Evolutionary conservation across 805 yeast species (phyloP).

Genomic region (Blastobotrys peoriensis): DNA sequence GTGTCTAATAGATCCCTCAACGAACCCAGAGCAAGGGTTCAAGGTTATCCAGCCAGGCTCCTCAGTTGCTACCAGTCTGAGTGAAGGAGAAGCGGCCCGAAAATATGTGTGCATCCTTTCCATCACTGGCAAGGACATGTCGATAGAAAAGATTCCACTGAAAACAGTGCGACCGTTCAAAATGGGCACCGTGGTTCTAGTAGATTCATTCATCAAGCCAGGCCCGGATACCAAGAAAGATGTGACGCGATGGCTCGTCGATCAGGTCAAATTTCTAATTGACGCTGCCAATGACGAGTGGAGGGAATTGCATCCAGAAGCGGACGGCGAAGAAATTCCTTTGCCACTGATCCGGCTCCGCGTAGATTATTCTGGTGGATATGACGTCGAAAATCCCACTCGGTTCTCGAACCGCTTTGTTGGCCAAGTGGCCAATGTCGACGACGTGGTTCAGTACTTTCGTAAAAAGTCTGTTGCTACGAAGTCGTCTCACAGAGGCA

Average conservation of each 20-base stretch:
- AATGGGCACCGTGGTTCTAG: constrained; percentile 58
- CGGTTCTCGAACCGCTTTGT: constrained; percentile 86
- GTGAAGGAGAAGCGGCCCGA: constrained; percentile 73
- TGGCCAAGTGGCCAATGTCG: constrained; percentile 85
- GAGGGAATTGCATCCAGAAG: constrained; percentile 25
- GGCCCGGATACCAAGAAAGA: constrained; percentile 55
- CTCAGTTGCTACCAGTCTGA: constrained; percentile 83
- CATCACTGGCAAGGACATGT: constrained; percentile 50
- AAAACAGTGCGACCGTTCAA: constrained; percentile 77
- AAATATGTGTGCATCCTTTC: constrained; percentile 71
- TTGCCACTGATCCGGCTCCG: constrained; percentile 75
- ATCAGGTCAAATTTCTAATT: constrained; percentile 64
- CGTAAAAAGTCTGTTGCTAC: constrained; percentile 37
- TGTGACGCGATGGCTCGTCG: constrained; percentile 53
- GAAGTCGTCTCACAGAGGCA: not conserved
- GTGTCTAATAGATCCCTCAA: constrained; percentile 64
- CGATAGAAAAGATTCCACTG: constrained; percentile 55
- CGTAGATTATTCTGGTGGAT: constrained; percentile 87
- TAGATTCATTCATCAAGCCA: constrained; percentile 39
- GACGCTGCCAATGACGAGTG: constrained; percentile 49
- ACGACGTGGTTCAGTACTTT: constrained; percentile 72
- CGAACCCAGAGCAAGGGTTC: constrained; percentile 53
- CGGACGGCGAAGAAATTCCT: constrained; percentile 43
- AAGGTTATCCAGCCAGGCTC: constrained; percentile 89
- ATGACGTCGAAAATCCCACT: constrained; percentile 84